Conservation (phyloP, 257 asterid species). For the Jacaranda mimosifolia region DNA sequence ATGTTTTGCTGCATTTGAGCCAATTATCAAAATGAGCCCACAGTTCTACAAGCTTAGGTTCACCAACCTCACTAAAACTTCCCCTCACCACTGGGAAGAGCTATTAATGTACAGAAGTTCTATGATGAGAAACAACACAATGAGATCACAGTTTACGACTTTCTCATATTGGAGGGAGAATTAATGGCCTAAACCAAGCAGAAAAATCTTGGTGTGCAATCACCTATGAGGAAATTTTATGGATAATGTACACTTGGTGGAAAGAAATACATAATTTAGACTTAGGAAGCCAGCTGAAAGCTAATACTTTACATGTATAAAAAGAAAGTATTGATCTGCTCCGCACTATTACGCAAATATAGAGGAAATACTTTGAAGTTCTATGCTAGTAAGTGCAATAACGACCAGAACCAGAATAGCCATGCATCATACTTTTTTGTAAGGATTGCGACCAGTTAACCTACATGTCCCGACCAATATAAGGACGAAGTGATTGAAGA, state of each 20-base stretch:
- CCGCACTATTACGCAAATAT: background rate
- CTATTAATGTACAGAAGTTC: conserved; percentile 9
- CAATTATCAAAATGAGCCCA: conserved; percentile 35
- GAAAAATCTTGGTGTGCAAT: background rate
- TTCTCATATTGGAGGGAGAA: conserved; percentile 21
- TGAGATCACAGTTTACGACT: conserved; percentile 1
- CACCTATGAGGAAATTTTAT: background rate
- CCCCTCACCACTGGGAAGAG: conserved; percentile 2
- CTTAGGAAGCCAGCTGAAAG: background rate
- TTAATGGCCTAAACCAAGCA: conserved; percentile 10
- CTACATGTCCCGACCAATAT: background rate
- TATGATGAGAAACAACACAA: conserved; percentile 12
- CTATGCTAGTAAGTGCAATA: background rate
- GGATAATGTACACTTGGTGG: background rate
- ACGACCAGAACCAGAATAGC: conserved; percentile 3
- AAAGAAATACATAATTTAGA: background rate
- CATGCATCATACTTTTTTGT: background rate
- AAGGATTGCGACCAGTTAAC: conserved; percentile 2
- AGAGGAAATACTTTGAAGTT: background rate
- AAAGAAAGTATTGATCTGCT: background rate
- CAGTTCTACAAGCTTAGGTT: conserved; percentile 24
- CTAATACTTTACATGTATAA: background rate
- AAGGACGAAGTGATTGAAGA: background rate
- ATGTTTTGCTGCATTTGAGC: conserved; percentile 72
- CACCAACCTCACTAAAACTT: conserved; percentile 19